Conservation (phyloP, 2,329 filamentous ascomycete genomes). For the Aspergillus sp. region DNA sequence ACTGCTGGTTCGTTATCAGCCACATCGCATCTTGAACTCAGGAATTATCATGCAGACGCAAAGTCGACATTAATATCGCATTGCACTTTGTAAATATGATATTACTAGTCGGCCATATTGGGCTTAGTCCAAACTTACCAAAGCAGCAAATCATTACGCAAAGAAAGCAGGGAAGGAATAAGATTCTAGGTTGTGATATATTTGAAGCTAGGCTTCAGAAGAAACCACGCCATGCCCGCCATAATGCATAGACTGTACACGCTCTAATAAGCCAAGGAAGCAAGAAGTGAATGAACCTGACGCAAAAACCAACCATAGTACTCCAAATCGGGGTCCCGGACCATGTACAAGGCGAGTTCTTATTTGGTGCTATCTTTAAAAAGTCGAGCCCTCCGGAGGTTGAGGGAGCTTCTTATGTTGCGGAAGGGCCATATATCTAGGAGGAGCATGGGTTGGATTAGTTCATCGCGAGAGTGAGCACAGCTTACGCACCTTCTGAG, state of each 20-base stretch:
- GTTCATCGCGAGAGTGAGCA: slow-evolving; percentile 19
- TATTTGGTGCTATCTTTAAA: slow-evolving; percentile 26
- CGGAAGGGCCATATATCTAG: slow-evolving; percentile 90
- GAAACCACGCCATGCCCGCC: slow-evolving; percentile 33
- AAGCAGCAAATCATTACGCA: background rate
- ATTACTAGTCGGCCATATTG: background rate
- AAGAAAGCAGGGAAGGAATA: background rate
- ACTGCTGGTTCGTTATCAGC: too few relatives aligned
- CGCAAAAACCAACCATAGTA: slow-evolving; percentile 28
- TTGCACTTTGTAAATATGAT: too few relatives aligned
- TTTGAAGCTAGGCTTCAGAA: slow-evolving; percentile 23
- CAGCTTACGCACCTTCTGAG: slow-evolving; percentile 63
- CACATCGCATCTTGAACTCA: too few relatives aligned
- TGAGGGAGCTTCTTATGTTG: slow-evolving; percentile 94
- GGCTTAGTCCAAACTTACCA: background rate
- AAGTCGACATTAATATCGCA: too few relatives aligned
- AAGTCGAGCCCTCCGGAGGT: slow-evolving; percentile 79
- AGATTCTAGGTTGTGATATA: slow-evolving; percentile 12
- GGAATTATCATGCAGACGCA: too few relatives aligned
- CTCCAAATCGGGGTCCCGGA: slow-evolving; percentile 27
- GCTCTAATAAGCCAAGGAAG: slow-evolving; percentile 29
- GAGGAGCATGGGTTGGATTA: slow-evolving; percentile 26
- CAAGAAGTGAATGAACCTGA: slow-evolving; percentile 23
- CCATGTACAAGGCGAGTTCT: slow-evolving; percentile 18
- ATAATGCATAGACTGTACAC: slow-evolving; percentile 41